These are phyloP conservation scores for Micractinium sp. DNA, from an alignment of 139 green algal species.

Conservation along the genomic window DNA sequence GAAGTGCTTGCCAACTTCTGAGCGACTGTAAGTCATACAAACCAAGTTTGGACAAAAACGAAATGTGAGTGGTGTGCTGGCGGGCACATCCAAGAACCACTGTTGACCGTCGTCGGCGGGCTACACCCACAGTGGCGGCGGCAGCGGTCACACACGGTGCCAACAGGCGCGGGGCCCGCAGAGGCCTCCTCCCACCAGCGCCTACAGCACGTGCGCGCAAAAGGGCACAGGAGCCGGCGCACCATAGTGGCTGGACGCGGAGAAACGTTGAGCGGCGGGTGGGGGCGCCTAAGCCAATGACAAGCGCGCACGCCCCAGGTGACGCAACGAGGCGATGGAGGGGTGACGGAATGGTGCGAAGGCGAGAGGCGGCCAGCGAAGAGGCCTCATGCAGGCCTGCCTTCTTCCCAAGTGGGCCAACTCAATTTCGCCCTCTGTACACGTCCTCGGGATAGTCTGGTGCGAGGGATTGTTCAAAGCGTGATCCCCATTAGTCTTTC, in stretches of 20 bases:
- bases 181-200: no score
- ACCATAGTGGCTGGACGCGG: background rate
- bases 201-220: no score
- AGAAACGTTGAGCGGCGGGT: background rate
- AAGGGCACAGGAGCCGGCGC: no score
- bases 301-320: conserved; percentile 15
- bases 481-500: background rate
- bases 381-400: no score
- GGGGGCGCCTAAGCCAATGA: background rate
- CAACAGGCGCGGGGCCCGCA: background rate
- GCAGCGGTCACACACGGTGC: background rate
- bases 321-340: background rate
- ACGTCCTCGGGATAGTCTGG: background rate
- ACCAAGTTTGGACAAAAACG: no score
- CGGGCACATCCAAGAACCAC: no score
- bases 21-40: no score
- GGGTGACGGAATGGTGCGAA: background rate
- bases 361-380: background rate
- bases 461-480: background rate
- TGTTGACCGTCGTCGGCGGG: background rate
- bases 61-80: no score
- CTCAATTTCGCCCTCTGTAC: background rate
- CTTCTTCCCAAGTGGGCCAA: background rate
- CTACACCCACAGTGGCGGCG: background rate
- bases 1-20: no score